Evolutionary conservation across 805 yeast species (phyloP).

Genomic region (Soucietia sequanensis): DNA sequence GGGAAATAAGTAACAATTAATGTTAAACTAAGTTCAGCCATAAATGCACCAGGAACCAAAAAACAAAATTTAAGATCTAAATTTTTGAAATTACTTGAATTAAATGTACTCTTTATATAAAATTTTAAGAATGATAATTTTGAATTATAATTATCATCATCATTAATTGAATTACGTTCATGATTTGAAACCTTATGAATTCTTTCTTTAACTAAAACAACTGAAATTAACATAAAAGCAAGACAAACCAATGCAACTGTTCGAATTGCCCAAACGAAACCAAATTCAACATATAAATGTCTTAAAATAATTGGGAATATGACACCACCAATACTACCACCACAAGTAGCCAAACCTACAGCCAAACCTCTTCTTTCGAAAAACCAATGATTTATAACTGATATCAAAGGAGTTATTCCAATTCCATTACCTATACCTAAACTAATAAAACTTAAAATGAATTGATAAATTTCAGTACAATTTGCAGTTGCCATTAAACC

Average conservation of each 20-base stretch:
- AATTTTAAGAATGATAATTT: too few relatives aligned
- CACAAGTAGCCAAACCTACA: slow-evolving; percentile 54
- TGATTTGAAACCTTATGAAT: too few relatives aligned
- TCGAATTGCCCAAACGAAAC: slow-evolving; percentile 61
- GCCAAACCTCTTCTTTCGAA: slow-evolving; percentile 50
- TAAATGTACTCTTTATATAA: slow-evolving; percentile 57
- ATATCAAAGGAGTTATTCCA: slow-evolving; percentile 58
- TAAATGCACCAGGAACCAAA: slow-evolving; percentile 29
- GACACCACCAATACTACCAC: slow-evolving; percentile 68
- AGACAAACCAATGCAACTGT: slow-evolving; percentile 37
- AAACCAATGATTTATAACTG: slow-evolving; percentile 69
- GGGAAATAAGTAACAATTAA: slow-evolving; percentile 32
- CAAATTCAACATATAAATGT: slow-evolving; percentile 43
- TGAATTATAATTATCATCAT: slow-evolving; percentile 13
- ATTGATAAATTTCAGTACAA: slow-evolving; percentile 55
- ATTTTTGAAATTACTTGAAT: slow-evolving; percentile 37
- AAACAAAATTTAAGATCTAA: slow-evolving; percentile 18
- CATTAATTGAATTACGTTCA: slow-evolving; percentile 4
- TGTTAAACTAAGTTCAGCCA: slow-evolving; percentile 27
- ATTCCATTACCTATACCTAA: slow-evolving; percentile 61
- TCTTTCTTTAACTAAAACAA: slow-evolving; percentile 28
- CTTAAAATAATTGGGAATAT: slow-evolving; percentile 55
- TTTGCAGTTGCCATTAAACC: slow-evolving; percentile 60
- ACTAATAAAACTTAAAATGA: slow-evolving; percentile 55
- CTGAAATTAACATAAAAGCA: slow-evolving; percentile 22